Evolutionary conservation across 2,329 filamentous ascomycete species (phyloP), one percentile per base, ranked within the genome.

Genomic region (Monilinia laxa): DNA sequence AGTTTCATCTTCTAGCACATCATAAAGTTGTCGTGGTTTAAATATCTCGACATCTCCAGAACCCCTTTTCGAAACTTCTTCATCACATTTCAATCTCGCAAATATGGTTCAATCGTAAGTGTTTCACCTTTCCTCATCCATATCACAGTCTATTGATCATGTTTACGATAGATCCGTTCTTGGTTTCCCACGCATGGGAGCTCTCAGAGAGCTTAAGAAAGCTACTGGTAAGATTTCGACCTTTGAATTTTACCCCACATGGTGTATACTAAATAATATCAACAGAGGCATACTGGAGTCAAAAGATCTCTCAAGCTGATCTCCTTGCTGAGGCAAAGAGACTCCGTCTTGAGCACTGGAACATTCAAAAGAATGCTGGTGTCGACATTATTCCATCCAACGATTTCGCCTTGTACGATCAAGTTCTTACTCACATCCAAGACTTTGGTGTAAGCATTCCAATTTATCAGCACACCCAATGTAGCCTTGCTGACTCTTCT

Each of bases 181-280:
- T 81, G 95, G 95, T 84, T 99, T 99, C 88, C 95, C 95, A 81
- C 94, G 95, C 79, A 97, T 98, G 92, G 95, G 95, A 83, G 91
- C 87, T 77, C 91, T 96, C 83, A 93, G 95, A 89, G 95, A 99
- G 87, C 89, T 99, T 80, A 99, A 99, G 90, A 99, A 99, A 89
- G 95, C 95, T 79, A 99, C 93, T 74, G 65, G 65, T 67, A 59
- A 57, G 60, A 52, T 64, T 63, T 20, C 4, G 9, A 16, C 23
- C 45, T 65, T 23, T 4, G 12, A 18, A 10, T n/a, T 10, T 31
- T 65, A 65, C 64, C 64, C 64, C 65, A 58, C 65, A 64, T 64
- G 16, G 5, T 35, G 64, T n/a, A n/a, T 64, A 11, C 65, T 67
- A 40, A 58, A n/a, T 5, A 47, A n/a, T 23, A 16, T 25, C 59